Evolutionary conservation across 2,329 filamentous ascomycete species (phyloP).

Genomic region (Talaromyces islandicus): DNA sequence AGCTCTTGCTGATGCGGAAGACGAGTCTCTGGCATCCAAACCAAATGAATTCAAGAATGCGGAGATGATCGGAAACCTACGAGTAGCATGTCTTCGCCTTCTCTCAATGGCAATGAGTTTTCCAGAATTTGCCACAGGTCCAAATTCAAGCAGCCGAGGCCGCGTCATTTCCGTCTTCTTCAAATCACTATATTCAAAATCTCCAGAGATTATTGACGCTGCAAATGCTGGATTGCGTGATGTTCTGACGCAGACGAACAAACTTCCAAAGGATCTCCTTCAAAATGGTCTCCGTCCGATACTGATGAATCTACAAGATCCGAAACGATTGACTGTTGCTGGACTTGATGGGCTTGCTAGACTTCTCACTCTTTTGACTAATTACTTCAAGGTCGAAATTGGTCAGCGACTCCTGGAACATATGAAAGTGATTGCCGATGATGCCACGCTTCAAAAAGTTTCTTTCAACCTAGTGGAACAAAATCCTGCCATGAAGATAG

Average conservation of each 20-base stretch:
- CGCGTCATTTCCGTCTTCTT: slow-evolving; percentile 93
- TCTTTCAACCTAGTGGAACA: slow-evolving; percentile 95
- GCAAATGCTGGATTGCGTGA: slow-evolving; percentile 86
- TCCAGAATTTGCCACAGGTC: slow-evolving; percentile 77
- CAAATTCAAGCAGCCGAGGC: slow-evolving; percentile 56
- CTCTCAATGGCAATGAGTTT: slow-evolving; percentile 90
- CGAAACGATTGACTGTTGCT: slow-evolving; percentile 79
- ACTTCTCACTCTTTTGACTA: slow-evolving; percentile 83
- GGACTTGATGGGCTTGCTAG: slow-evolving; percentile 87
- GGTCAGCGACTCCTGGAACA: slow-evolving; percentile 89
- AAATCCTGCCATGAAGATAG: slow-evolving; percentile 85
- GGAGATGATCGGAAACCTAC: slow-evolving; percentile 82
- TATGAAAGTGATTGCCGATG: slow-evolving; percentile 82
- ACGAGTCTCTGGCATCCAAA: slow-evolving; percentile 88
- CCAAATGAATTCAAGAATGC: slow-evolving; percentile 92
- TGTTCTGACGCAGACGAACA: slow-evolving; percentile 80
- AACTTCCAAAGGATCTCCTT: slow-evolving; percentile 88
- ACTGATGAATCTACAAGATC: slow-evolving; percentile 92
- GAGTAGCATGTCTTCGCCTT: slow-evolving; percentile 89
- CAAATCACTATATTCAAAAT: slow-evolving; percentile 92
- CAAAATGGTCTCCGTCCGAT: slow-evolving; percentile 92
- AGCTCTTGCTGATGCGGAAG: slow-evolving; percentile 87
- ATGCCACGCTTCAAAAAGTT: slow-evolving; percentile 72
- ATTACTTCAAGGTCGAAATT: slow-evolving; percentile 99
- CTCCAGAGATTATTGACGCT: slow-evolving; percentile 84